Evolutionary conservation across 1,284 basidiomycete species (phyloP), one percentile per base, ranked within the genome.

Genomic region (Cutaneotrichosporon mucoides): DNA sequence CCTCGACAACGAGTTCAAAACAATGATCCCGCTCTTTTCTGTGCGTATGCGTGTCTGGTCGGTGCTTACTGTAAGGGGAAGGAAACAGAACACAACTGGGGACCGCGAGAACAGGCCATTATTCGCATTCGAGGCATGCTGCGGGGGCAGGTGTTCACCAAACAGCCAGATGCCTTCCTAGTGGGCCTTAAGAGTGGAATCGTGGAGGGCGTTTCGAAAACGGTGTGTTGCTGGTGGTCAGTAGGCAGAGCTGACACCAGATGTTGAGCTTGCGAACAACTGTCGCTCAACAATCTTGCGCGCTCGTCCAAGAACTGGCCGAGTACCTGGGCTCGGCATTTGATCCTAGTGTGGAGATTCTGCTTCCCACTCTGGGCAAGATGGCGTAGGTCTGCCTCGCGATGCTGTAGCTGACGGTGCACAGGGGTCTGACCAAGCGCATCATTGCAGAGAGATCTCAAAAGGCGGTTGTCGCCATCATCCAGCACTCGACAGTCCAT

Each of bases 21-120:
- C 79, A 13, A 92, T 96, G 87, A 73, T 84, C 16, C 88, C 88
- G 53, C 80, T 82, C 34, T 34, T 59, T 97, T 97, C 69, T 89
- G 92, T 77, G 90, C 87, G 70, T 56, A 78, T 71, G 41, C 46
- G 53, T 33, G 33, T 56, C 58, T 42, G 60, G 41, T 43, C 42
- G 43, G 52, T 49, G 16, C 54, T 52, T 36, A 37, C n/a, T 64
- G 57, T 48, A 64, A 92, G 86, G 93, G 92, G 13, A 96, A 87
- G 78, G 96, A 99, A 79, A 92, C 90, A 0, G 95, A 99, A 72
- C 90, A 95, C 68, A 99, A 99, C 71, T 99, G 95, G 95, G 83
- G 85, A 45, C 80, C 82, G 33, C 84, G 95, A 63, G 95, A 99
- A 65, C 85, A 84, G 62, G 83, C 88, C 11, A 82, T 97, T 60